These are phyloP conservation scores for Kockiozyma suomiensis DNA, from an alignment of 805 yeast species.

Conservation along the genomic window DNA sequence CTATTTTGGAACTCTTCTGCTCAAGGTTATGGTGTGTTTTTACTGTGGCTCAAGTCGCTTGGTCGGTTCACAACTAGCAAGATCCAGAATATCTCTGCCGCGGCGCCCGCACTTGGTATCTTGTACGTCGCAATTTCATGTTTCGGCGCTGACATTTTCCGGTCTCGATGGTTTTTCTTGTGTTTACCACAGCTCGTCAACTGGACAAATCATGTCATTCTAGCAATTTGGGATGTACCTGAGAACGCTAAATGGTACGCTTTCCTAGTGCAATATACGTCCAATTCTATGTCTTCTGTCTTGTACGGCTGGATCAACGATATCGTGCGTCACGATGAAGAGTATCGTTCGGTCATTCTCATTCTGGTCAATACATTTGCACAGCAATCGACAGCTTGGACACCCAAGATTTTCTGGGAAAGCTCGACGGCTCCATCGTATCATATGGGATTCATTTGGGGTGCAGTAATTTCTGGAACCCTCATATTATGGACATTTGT, in stretches of 20 bases:
- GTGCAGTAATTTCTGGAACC: conserved; percentile 34
- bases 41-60: conserved; percentile 63
- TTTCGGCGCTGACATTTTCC: conserved; percentile 51
- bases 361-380: conserved; percentile 57
- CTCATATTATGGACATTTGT: conserved; percentile 35
- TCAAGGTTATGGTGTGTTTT: conserved; percentile 59
- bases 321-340: conserved; percentile 57
- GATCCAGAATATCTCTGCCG: conserved; percentile 54
- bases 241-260: conserved; percentile 64
- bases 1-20: conserved; percentile 31
- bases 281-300: conserved; percentile 64
- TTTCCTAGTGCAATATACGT: conserved; percentile 57
- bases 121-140: conserved; percentile 42
- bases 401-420: conserved; percentile 51
- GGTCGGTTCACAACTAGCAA: conserved; percentile 47
- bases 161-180: conserved; percentile 59
- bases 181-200: conserved; percentile 56
- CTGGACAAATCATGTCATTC: conserved; percentile 53
- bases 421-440: conserved; percentile 40
- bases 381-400: conserved; percentile 59
- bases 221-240: conserved; percentile 59
- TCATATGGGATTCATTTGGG: conserved; percentile 37
- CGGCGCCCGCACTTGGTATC: conserved; percentile 64
- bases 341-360: conserved; percentile 55
- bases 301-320: conserved; percentile 62